Base-by-base conservation (phyloP, 163 green algal species). In the Scenedesmus sp. region DNA sequence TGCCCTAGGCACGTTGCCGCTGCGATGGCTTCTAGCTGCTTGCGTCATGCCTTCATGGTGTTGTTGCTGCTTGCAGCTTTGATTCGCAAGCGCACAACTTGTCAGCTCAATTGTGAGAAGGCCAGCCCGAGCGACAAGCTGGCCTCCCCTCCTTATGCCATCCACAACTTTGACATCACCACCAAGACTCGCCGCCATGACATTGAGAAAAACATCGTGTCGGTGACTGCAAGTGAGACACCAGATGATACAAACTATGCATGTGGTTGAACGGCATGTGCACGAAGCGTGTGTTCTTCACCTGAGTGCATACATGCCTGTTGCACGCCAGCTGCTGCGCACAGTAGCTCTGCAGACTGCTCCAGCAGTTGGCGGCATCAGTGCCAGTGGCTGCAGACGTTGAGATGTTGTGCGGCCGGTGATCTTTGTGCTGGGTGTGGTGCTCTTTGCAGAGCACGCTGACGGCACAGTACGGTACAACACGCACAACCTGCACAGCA, bases 401-500 rank as follows among this genome's bases (percentile, higher is more conserved):
- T 61, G 51, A 3, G 9, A 18, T 61, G 9, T 61, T 13, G 5
- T 61, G 51, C 12, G 9, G 51, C 51, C 12, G 9, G 20, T 61
- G 3, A 72, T 6, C 33, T 6, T 6, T 44, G 33, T 80, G n/a
- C 15, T 80, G 65, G 30, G 26, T 61, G 40, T 61, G 22, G 9
- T 35, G 13, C 30, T 20, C 6, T 3, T n/a, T 70, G 68, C 85
- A 89, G 85, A 65, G 44, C 85, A 83, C 53, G 10, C 42, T 70
- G 51, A 70, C 46, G 85, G 85, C 56, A 42, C 30, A 7, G 16
- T 24, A n/a, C 35, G 80, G 37, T 91, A 91, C 40, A 59, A 91
- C 42, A 35, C 72, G 3, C 86, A 91, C 76, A 91, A 91, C 72
- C 86, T 91, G 44, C 59, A 81, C 42, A 76, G 86, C 40, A 44